Percentiles rank a stretch among this genome's conserved stretches.
phyloP scores from a whole-genome alignment of 192 early-diverging fungal genomes.

The Coemansia sp. region DNA sequence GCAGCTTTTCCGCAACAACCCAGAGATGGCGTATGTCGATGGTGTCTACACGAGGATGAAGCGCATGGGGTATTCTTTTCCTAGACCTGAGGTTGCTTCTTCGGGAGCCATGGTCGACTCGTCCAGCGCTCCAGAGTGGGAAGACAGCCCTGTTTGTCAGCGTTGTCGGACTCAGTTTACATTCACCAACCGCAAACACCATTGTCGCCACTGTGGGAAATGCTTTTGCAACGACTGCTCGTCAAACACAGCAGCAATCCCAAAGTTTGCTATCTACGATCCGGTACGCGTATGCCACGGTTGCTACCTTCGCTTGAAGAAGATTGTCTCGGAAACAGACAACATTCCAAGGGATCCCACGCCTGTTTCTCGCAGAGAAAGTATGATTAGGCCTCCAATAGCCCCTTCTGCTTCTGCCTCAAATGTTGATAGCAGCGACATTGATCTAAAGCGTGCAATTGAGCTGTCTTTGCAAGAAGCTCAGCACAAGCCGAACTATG shows the following conservation, averaged over 20 bases:
- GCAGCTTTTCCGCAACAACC: constrained; percentile 72
- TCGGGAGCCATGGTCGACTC: constrained; percentile 79
- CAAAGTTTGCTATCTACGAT: constrained; percentile 83
- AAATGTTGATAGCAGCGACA: constrained; percentile 71
- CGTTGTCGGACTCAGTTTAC: constrained; percentile 93
- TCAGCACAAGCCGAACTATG: constrained; percentile 50
- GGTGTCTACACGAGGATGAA: constrained; percentile 84
- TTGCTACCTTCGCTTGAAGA: constrained; percentile 78
- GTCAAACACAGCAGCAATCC: constrained; percentile 79
- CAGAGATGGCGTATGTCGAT: constrained; percentile 73
- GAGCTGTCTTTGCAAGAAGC: constrained; percentile 79
- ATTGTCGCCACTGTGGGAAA: constrained; percentile 95
- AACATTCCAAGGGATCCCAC: constrained; percentile 7
- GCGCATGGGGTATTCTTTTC: constrained; percentile 69
- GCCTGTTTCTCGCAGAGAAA: constrained; percentile 9
- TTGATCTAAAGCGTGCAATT: constrained; percentile 90
- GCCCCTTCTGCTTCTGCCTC: constrained; percentile 13
- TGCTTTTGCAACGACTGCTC: constrained; percentile 95
- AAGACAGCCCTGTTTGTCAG: constrained; percentile 90
- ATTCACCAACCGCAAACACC: constrained; percentile 95
- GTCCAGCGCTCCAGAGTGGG: constrained; percentile 93
- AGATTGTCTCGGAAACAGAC: constrained; percentile 47
- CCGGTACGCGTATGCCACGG: constrained; percentile 95
- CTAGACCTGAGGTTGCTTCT: constrained; percentile 63
- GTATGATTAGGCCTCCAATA: not conserved